Evolutionary conservation across 441 rosid genomes (phyloP).

Genomic region (Euphorbia celastroides): DNA sequence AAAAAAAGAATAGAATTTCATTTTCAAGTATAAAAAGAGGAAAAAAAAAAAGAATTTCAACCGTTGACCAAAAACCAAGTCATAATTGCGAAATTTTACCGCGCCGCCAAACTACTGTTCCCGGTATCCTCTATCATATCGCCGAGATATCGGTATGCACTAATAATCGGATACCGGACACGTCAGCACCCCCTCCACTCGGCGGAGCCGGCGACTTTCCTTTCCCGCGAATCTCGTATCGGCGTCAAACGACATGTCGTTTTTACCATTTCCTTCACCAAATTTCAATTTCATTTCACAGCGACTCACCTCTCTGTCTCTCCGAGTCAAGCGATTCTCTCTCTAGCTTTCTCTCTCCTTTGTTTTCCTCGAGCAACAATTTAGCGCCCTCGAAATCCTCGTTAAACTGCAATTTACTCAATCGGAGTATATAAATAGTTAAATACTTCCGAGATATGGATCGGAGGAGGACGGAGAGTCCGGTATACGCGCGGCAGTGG

Average conservation of each 20-base stretch:
- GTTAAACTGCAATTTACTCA: constrained; percentile 8
- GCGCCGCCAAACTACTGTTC: too few species aligned
- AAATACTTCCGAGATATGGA: constrained; percentile 35
- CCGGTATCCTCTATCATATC: too few species aligned
- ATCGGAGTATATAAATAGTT: constrained; percentile 3
- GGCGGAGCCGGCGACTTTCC: not conserved
- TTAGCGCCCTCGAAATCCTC: constrained; percentile 22
- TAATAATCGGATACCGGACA: constrained; percentile 9
- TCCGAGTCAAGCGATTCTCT: constrained; percentile 20
- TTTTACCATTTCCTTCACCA: not conserved
- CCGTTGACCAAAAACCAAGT: too few species aligned
- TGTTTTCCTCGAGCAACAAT: too few species aligned
- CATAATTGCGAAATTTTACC: too few species aligned
- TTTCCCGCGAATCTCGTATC: constrained; percentile 27
- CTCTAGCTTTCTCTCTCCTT: too few species aligned
- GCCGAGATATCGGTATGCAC: not conserved
- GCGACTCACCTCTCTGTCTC: not conserved
- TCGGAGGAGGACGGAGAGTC: constrained; percentile 59
- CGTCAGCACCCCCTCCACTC: constrained; percentile 9
- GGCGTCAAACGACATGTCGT: constrained; percentile 30
- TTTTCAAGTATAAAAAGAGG: too few species aligned
- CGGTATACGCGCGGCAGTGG: constrained; percentile 69
- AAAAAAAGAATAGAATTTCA: too few species aligned
- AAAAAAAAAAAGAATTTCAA: too few species aligned
- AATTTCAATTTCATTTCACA: constrained; percentile 1